These are phyloP conservation scores for Dunaliella primolecta DNA, from an alignment of 139 green algal genomes.

Conservation along the genomic window DNA sequence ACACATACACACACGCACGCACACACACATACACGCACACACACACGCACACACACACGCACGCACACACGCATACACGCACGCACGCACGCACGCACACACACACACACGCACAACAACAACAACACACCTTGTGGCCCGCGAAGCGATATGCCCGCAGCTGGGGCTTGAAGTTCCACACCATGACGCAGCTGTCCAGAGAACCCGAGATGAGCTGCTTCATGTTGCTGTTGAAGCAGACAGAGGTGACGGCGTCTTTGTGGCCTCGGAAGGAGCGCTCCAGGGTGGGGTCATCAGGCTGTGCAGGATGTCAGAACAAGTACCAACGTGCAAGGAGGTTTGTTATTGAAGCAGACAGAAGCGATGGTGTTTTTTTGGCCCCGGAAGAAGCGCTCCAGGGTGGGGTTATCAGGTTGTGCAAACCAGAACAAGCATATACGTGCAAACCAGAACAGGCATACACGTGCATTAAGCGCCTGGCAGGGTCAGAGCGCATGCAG, in stretches of 20 bases:
- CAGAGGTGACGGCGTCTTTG: constrained; percentile 71
- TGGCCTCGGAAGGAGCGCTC: constrained; percentile 82
- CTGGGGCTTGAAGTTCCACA: constrained; percentile 91
- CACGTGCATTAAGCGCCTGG: too few relatives aligned
- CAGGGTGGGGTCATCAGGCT: constrained; percentile 77
- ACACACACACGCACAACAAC: too few relatives aligned
- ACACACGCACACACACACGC: too few relatives aligned
- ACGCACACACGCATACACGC: too few relatives aligned
- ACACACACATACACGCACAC: too few relatives aligned
- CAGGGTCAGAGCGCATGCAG: too few relatives aligned
- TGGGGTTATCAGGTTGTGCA: constrained; percentile 72
- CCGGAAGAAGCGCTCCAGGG: constrained; percentile 75
- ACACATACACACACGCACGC: too few relatives aligned
- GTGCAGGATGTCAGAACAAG: not conserved
- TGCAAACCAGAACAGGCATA: too few relatives aligned
- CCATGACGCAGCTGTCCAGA: constrained; percentile 78
- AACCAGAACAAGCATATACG: too few relatives aligned
- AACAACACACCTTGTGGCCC: constrained; percentile 66
- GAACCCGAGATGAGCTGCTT: constrained; percentile 79
- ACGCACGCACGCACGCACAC: too few relatives aligned
- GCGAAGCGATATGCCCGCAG: constrained; percentile 75
- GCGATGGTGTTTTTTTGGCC: constrained; percentile 79
- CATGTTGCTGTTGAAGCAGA: constrained; percentile 84
- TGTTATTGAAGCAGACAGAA: constrained; percentile 77
- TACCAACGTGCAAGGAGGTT: too few relatives aligned